Evolutionary conservation across 1,139 yeast species (phyloP).

Genomic region (Suhomyces bribrorum): DNA sequence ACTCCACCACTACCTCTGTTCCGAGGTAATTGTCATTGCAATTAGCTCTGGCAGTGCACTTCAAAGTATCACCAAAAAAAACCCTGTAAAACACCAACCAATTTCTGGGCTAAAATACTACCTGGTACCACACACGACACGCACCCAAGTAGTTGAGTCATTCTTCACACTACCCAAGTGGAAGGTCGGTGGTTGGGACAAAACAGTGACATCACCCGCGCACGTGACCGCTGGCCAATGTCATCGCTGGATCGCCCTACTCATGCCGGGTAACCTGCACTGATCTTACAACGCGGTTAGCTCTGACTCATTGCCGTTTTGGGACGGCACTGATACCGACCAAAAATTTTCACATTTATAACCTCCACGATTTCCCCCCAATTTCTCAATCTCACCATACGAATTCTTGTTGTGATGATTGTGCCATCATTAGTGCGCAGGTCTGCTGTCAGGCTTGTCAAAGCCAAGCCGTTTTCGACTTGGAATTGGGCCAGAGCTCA

Average conservation of each 20-base stretch:
- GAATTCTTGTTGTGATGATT: slow-evolving; percentile 4
- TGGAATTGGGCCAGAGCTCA: slow-evolving; percentile 10
- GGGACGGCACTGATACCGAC: slow-evolving; percentile 20
- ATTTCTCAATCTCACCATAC: slow-evolving; percentile 3
- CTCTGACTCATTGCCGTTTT: slow-evolving; percentile 39
- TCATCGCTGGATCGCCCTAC: slow-evolving; percentile 3
- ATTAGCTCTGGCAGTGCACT: no score
- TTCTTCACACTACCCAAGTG: not conserved
- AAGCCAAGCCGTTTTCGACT: slow-evolving; percentile 10
- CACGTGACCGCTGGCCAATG: not conserved
- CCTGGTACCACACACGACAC: no score
- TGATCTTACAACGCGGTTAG: slow-evolving; percentile 42
- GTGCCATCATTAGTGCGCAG: slow-evolving; percentile 7
- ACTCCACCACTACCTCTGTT: no score
- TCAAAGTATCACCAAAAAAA: no score
- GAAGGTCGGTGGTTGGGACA: not conserved
- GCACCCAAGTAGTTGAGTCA: not conserved
- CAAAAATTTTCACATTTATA: slow-evolving; percentile 17
- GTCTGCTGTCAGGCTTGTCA: slow-evolving; percentile 7
- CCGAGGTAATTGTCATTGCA: no score
- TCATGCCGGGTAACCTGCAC: slow-evolving; percentile 24
- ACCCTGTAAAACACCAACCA: no score
- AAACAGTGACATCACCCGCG: not conserved
- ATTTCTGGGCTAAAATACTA: no score
- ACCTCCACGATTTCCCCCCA: slow-evolving; percentile 4